These are phyloP conservation scores for Corchorus olitorius DNA, from an alignment of 345 rosid genomes.

Conservation along the genomic window DNA sequence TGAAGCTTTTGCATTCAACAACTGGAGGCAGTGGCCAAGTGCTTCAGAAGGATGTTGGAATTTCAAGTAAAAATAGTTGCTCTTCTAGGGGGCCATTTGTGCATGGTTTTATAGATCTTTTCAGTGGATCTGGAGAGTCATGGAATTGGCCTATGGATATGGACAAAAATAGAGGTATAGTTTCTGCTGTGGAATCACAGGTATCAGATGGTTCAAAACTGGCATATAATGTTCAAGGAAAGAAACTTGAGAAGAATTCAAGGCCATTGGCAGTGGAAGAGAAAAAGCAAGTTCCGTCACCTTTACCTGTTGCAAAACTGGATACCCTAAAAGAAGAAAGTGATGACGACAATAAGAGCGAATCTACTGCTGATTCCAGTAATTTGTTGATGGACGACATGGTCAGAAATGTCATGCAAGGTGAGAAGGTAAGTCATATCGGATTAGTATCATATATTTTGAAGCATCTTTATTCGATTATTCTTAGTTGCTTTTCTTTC, in stretches of 20 bases:
- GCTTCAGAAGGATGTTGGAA: constrained; percentile 43
- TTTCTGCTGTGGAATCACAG: constrained; percentile 50
- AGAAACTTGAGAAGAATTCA: constrained; percentile 45
- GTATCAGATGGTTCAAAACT: constrained; percentile 40
- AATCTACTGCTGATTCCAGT: constrained; percentile 48
- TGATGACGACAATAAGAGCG: constrained; percentile 54
- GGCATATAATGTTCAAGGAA: constrained; percentile 35
- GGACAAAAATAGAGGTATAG: constrained; percentile 57
- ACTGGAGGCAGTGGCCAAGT: constrained; percentile 39
- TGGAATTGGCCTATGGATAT: constrained; percentile 73
- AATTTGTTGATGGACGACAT: constrained; percentile 41
- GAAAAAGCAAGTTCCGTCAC: constrained; percentile 44
- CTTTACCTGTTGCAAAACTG: constrained; percentile 43
- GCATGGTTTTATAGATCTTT: constrained; percentile 84
- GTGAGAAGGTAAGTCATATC: constrained; percentile 49
- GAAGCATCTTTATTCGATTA: neutral
- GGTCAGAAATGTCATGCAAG: constrained; percentile 33
- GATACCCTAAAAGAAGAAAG: constrained; percentile 55
- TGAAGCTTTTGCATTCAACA: constrained; percentile 47
- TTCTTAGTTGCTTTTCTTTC: constrained; percentile 3
- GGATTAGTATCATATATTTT: neutral
- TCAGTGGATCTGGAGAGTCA: constrained; percentile 79
- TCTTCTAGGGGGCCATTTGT: constrained; percentile 63
- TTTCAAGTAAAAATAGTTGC: constrained; percentile 47
- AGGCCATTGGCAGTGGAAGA: constrained; percentile 42